Evolutionary conservation across 2,329 filamentous ascomycete genomes (phyloP).

Genomic region (Pseudocercospora vitis): DNA sequence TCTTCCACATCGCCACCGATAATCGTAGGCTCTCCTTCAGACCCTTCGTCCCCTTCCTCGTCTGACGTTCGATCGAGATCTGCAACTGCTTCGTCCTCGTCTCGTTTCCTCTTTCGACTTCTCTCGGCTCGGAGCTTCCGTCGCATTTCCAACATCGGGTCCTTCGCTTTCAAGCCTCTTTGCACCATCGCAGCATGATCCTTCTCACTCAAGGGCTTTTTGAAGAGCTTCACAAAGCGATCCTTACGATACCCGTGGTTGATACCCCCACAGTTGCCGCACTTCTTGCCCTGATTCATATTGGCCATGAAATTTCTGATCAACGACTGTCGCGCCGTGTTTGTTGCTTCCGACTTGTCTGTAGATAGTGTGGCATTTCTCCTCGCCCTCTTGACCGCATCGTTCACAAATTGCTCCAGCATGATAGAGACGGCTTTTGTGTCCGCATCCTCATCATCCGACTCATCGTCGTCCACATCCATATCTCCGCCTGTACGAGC

Average conservation of each 20-base stretch:
- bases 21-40: conserved; percentile 36
- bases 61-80: conserved; percentile 59
- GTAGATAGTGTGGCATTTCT: conserved; percentile 48
- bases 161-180: conserved; percentile 63
- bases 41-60: conserved; percentile 37
- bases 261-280: conserved; percentile 66
- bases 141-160: conserved; percentile 65
- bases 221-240: conserved; percentile 88
- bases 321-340: conserved; percentile 71
- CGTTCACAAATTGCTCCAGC: conserved; percentile 69
- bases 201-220: conserved; percentile 73
- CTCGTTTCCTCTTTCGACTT: conserved; percentile 47
- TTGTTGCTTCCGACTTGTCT: conserved; percentile 80
- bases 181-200: conserved; percentile 76
- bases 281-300: conserved; percentile 69
- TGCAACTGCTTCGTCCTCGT: conserved; percentile 68
- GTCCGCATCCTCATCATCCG: conserved; percentile 63
- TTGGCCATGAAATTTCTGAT: conserved; percentile 79
- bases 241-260: conserved; percentile 87
- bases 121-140: conserved; percentile 42
- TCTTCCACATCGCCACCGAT: conserved; percentile 45
- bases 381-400: conserved; percentile 63
- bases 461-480: conserved; percentile 43
- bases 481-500: conserved; percentile 11
- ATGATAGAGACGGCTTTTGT: conserved; percentile 57